Conservation (phyloP, 257 asterid genomes). For the Ilex aquifolium region DNA sequence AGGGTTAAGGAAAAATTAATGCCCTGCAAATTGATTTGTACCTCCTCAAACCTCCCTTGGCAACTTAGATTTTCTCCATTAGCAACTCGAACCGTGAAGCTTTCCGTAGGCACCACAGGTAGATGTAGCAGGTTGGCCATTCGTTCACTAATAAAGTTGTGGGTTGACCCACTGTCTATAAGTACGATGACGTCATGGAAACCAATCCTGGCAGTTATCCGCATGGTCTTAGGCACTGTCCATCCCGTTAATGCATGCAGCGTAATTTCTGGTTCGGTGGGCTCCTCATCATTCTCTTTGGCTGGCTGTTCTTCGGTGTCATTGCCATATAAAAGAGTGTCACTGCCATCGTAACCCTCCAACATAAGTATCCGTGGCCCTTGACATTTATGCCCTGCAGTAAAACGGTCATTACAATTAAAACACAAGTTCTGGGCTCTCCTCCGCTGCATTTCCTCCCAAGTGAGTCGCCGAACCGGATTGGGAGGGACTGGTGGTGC, state of each 20-base stretch:
- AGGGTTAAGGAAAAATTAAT: not conserved
- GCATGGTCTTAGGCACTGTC: not conserved
- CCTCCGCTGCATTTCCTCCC: not conserved
- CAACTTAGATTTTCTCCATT: not conserved
- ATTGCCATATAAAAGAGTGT: too few relatives aligned
- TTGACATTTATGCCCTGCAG: not conserved
- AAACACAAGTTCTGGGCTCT: not conserved
- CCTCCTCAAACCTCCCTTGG: not conserved
- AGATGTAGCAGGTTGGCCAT: not conserved
- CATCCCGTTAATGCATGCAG: not conserved
- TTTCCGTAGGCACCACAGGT: not conserved
- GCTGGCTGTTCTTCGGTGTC: too few relatives aligned
- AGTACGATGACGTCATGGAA: not conserved
- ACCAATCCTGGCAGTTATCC: not conserved
- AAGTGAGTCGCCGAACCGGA: not conserved
- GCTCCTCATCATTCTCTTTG: too few relatives aligned
- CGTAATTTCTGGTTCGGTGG: not conserved
- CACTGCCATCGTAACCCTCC: not conserved
- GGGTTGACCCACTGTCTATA: not conserved
- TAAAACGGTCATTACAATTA: not conserved
- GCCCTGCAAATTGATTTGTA: not conserved
- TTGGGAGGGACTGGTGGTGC: not conserved
- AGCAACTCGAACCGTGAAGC: not conserved
- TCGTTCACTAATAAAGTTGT: not conserved
- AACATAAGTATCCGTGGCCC: not conserved